Percentiles rank a stretch among this genome's conserved stretches.
Conservation (phyloP, 2,329 filamentous ascomycete genomes). For the Clathrospora elynae region DNA sequence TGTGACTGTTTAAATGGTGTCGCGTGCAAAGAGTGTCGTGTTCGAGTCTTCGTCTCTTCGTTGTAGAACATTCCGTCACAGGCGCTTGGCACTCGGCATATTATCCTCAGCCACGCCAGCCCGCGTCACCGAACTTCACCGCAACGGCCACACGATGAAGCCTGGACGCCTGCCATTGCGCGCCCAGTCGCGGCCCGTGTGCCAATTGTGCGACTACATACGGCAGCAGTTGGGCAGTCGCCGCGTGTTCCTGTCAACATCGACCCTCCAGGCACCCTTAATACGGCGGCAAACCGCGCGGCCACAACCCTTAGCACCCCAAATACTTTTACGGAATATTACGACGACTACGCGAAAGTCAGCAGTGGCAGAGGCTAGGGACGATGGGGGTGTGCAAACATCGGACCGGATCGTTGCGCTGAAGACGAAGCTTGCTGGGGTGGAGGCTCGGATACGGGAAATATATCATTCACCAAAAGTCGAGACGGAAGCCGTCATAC, state of each 20-base stretch:
- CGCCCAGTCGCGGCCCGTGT: conserved; percentile 36
- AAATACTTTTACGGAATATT: conserved; percentile 26
- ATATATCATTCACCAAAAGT: conserved; percentile 37
- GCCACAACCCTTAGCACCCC: conserved; percentile 22
- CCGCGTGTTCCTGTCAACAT: conserved; percentile 35
- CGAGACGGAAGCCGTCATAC: conserved; percentile 29
- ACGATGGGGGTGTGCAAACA: conserved; percentile 17
- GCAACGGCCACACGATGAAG: conserved; percentile 34
- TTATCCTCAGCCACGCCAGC: conserved; percentile 20
- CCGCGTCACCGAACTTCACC: conserved; percentile 28
- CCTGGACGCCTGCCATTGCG: conserved; percentile 35
- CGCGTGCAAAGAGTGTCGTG: conserved; percentile 26
- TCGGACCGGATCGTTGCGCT: conserved; percentile 29
- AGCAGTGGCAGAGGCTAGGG: conserved; percentile 21
- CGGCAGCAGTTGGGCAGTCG: conserved; percentile 35
- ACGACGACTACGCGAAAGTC: conserved; percentile 23
- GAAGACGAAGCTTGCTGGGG: conserved; percentile 29
- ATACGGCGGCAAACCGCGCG: conserved; percentile 30
- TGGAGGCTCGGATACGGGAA: conserved; percentile 34
- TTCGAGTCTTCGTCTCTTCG: too few relatives aligned
- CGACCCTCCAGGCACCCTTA: conserved; percentile 33
- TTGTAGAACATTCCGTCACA: too few relatives aligned
- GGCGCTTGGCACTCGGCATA: conserved; percentile 2
- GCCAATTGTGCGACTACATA: conserved; percentile 44
- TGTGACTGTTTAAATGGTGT: conserved; percentile 22